A percentile compares a stretch with the other conserved stretches of the same genome.
Evolutionary conservation across 2,329 filamentous ascomycete species (phyloP).

Genomic region (Sphaerulina populicola): DNA sequence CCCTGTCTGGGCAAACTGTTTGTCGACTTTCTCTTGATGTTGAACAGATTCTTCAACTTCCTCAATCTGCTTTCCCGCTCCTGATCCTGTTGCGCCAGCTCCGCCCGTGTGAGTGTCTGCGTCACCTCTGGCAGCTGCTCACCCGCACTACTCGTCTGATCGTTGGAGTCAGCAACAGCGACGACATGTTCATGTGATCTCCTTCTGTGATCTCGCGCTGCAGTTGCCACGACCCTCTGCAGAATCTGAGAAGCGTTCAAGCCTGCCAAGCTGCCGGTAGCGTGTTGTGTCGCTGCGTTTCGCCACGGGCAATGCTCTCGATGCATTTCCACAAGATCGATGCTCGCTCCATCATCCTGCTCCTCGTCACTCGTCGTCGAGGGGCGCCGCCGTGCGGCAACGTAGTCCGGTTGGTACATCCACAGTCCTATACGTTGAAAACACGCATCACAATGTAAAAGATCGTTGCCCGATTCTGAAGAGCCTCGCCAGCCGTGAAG

Average conservation of each 20-base stretch:
- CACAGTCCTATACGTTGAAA: slow-evolving; percentile 83
- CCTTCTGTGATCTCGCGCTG: slow-evolving; percentile 28
- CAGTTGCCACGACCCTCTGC: slow-evolving; percentile 27
- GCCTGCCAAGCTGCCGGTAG: slow-evolving; percentile 28
- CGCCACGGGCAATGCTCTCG: slow-evolving; percentile 36
- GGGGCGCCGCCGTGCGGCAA: slow-evolving; percentile 5
- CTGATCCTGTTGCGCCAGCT: slow-evolving; percentile 29
- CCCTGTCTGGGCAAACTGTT: slow-evolving; percentile 7
- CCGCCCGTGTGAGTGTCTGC: slow-evolving; percentile 21
- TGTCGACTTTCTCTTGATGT: slow-evolving; percentile 26
- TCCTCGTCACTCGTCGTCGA: slow-evolving; percentile 38
- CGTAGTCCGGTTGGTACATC: slow-evolving; percentile 67
- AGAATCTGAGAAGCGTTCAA: slow-evolving; percentile 31
- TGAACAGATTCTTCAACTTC: slow-evolving; percentile 32
- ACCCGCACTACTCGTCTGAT: slow-evolving; percentile 4
- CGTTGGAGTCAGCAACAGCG: slow-evolving; percentile 1
- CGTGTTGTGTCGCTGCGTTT: slow-evolving; percentile 29
- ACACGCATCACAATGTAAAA: slow-evolving; percentile 75
- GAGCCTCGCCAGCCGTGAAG: slow-evolving; percentile 46
- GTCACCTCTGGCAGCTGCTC: slow-evolving; percentile 1
- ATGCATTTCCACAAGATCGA: slow-evolving; percentile 30
- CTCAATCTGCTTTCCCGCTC: slow-evolving; percentile 30
- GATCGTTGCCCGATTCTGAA: slow-evolving; percentile 57
- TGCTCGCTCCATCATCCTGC: slow-evolving; percentile 16
- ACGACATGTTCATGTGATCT: slow-evolving; percentile 18